Conservation (phyloP, 331 rosid species). For the Cucumis variabilis region DNA sequence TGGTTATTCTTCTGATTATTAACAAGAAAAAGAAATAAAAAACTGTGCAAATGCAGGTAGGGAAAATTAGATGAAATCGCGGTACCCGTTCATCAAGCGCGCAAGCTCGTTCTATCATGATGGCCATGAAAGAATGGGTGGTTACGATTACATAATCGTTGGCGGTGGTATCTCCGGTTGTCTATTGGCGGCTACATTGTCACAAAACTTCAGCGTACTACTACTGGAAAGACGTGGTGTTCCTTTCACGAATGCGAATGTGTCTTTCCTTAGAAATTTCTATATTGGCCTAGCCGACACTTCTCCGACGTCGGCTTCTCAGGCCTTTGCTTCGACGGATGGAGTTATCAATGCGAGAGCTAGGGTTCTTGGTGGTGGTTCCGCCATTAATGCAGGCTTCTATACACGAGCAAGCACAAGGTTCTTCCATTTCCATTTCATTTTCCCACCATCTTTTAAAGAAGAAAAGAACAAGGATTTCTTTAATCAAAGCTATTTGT, state of each 20-base stretch:
- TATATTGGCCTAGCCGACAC: constrained; percentile 80
- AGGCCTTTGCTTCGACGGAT: constrained; percentile 76
- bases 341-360: constrained; percentile 85
- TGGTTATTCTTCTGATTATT: background rate
- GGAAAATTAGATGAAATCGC: constrained; percentile 28
- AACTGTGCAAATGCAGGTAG: constrained; percentile 55
- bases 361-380: constrained; percentile 90
- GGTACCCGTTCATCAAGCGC: constrained; percentile 69
- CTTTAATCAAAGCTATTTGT: too few relatives aligned
- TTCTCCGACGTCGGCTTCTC: constrained; percentile 86
- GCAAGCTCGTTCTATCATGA: constrained; percentile 78
- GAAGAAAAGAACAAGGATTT: too few relatives aligned
- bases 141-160: constrained; percentile 80
- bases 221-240: constrained; percentile 96
- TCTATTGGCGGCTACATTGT: constrained; percentile 88
- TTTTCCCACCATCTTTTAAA: background rate
- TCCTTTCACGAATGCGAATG: constrained; percentile 85
- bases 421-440: constrained; percentile 37
- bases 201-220: constrained; percentile 74
- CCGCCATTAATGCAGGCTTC: constrained; percentile 94
- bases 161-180: constrained; percentile 99
- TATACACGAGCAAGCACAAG: constrained; percentile 84
- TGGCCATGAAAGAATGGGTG: constrained; percentile 42
- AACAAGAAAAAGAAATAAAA: background rate
- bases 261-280: constrained; percentile 74